Evolutionary conservation across 495 filamentous ascomycete species (phyloP).

Genomic region (Tuber indicum): DNA sequence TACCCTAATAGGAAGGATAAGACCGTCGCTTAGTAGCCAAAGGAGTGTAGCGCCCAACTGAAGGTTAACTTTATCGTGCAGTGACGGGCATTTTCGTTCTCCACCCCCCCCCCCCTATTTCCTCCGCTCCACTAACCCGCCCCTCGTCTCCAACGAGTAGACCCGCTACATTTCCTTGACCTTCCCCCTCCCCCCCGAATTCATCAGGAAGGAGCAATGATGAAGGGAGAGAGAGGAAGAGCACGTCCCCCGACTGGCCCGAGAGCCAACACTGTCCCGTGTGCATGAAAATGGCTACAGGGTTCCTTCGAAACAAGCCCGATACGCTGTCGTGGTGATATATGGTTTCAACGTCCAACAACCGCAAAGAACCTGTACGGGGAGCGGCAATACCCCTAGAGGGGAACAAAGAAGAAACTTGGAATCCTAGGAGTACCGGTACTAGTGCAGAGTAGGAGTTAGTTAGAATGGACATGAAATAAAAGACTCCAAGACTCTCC

Average conservation of each 20-base stretch:
- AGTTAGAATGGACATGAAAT: constrained; percentile 1
- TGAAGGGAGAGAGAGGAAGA: not conserved
- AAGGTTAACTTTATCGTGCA: not conserved
- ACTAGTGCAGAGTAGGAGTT: not conserved
- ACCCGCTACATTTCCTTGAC: not conserved
- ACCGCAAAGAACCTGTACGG: not conserved
- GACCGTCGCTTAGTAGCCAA: not conserved
- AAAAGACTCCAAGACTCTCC: constrained; percentile 6
- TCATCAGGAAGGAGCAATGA: not conserved
- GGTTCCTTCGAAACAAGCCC: constrained; percentile 33
- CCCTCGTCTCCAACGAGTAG: not conserved
- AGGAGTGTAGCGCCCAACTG: not conserved
- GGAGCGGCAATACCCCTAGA: not conserved
- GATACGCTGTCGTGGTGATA: constrained; percentile 32
- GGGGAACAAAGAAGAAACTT: not conserved
- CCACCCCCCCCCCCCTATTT: not conserved
- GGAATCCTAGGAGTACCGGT: not conserved
- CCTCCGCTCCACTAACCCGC: not conserved
- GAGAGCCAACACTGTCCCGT: constrained; percentile 15
- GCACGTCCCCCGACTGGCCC: constrained; percentile 7
- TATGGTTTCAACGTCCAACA: constrained; percentile 29
- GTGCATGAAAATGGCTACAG: constrained; percentile 21
- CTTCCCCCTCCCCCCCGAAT: not conserved
- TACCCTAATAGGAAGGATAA: not conserved
- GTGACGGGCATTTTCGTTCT: not conserved